A percentile compares a stretch with the other conserved stretches of the same genome.
These are phyloP conservation scores for Solanum clarkiae DNA, from an alignment of 257 asterid species.

Conservation along the genomic window DNA sequence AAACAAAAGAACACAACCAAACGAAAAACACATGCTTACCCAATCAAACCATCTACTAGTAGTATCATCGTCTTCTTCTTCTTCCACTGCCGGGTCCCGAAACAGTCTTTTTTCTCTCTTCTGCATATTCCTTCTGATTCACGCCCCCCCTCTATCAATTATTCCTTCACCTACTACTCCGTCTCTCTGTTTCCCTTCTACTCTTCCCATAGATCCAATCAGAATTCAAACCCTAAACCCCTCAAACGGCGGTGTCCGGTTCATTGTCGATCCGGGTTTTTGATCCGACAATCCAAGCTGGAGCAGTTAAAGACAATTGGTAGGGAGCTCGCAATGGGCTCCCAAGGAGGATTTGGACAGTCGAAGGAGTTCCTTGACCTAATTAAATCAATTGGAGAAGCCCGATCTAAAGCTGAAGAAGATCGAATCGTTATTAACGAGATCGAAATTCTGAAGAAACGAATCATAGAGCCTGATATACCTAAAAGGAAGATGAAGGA, in stretches of 20 bases:
- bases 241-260: background rate
- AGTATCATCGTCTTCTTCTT: background rate
- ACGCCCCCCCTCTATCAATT: background rate
- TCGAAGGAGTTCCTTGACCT: constrained; percentile 91
- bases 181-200: background rate
- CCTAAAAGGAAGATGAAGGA: constrained; percentile 88
- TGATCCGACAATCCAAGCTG: constrained; percentile 24
- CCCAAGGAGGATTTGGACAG: constrained; percentile 87
- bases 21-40: background rate
- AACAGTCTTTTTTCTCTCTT: background rate
- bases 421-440: constrained; percentile 87
- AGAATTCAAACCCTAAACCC: constrained; percentile 3
- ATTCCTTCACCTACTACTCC: background rate
- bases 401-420: constrained; percentile 97
- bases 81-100: background rate
- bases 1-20: background rate
- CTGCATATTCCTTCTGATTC: background rate
- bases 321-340: constrained; percentile 96
- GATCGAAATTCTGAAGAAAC: constrained; percentile 69
- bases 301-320: constrained; percentile 93
- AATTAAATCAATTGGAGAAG: constrained; percentile 86
- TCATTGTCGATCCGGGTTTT: background rate
- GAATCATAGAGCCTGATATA: constrained; percentile 60
- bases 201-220: background rate
- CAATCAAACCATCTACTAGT: background rate